Conservation (phyloP, 306 rosid species). For the Dicorynia guianensis region DNA sequence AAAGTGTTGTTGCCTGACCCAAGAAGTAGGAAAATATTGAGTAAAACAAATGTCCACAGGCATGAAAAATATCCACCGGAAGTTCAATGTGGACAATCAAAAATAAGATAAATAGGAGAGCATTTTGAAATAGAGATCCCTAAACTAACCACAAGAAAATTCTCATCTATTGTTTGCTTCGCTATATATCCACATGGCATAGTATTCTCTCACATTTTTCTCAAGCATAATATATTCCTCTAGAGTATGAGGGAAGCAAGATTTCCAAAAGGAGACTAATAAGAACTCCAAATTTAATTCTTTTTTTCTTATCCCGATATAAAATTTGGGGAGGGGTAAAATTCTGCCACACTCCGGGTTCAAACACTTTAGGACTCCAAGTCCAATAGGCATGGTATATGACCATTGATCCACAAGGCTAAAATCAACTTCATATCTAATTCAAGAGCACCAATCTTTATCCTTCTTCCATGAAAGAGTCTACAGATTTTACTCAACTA, state of each 20-base stretch:
- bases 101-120: background rate
- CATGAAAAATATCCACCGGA: background rate
- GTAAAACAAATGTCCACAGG: background rate
- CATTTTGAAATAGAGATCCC: background rate
- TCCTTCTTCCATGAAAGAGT: background rate
- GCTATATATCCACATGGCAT: slow-evolving; percentile 11
- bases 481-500: slow-evolving; percentile 1
- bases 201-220: background rate
- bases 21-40: background rate
- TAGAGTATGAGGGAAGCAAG: background rate
- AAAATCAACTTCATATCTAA: background rate
- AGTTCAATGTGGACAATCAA: background rate
- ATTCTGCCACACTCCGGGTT: slow-evolving; percentile 2
- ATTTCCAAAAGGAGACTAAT: background rate
- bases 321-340: background rate
- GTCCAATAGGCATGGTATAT: background rate
- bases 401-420: background rate
- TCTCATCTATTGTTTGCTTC: background rate
- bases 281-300: slow-evolving; percentile 1
- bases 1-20: background rate
- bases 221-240: background rate
- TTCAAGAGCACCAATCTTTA: slow-evolving; percentile 8
- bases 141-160: slow-evolving; percentile 15
- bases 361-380: background rate
- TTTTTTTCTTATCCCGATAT: background rate